These are phyloP conservation scores for Inosperma sp. DNA, from an alignment of 768 basidiomycete genomes.

Conservation along the genomic window DNA sequence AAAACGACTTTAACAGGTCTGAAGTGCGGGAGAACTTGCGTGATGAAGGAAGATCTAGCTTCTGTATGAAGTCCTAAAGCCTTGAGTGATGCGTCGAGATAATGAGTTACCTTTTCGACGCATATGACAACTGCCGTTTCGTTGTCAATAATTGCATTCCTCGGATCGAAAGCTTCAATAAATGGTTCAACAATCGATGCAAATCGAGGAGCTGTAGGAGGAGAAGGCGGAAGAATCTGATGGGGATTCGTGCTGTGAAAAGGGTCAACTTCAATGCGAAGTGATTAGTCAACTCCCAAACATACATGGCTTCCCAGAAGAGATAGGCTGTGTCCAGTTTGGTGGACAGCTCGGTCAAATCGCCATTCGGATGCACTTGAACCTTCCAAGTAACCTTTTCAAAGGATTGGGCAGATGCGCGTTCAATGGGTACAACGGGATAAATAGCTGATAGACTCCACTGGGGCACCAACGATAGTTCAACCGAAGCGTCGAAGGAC, in stretches of 20 bases:
- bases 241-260: background rate
- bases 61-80: no score
- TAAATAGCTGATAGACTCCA: slow-evolving; percentile 35
- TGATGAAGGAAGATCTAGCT: slow-evolving; percentile 46
- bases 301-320: slow-evolving; percentile 37
- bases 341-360: slow-evolving; percentile 24
- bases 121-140: no score
- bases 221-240: background rate
- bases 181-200: no score
- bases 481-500: slow-evolving; percentile 24
- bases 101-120: slow-evolving; percentile 27
- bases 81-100: slow-evolving; percentile 35
- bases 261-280: no score
- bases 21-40: slow-evolving; percentile 20
- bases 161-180: slow-evolving; percentile 8
- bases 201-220: background rate
- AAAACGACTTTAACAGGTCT: background rate
- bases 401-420: slow-evolving; percentile 4
- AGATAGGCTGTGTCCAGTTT: slow-evolving; percentile 31
- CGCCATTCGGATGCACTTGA: no score
- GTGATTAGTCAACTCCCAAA: no score
- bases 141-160: slow-evolving; percentile 17
- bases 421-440: slow-evolving; percentile 28
- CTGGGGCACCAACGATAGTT: slow-evolving; percentile 28
- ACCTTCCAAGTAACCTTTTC: slow-evolving; percentile 30